phyloP scores from a whole-genome alignment of 2,329 filamentous ascomycete species.

The Paracoccidioides brasiliensis region DNA sequence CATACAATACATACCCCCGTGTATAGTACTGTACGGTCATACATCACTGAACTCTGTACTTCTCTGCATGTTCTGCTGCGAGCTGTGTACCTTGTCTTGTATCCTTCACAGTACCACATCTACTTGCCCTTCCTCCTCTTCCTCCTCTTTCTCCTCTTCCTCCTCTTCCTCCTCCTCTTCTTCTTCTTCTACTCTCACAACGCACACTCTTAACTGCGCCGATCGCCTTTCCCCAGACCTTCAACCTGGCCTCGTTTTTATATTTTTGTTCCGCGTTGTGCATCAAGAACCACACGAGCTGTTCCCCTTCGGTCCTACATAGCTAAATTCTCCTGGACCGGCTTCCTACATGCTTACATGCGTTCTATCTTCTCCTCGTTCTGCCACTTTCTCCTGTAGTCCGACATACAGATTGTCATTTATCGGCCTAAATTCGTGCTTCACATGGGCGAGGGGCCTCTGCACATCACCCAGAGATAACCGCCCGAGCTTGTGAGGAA shows the following conservation, averaged over 20 bases:
- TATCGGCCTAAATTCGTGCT: background rate
- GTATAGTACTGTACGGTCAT: too few relatives aligned
- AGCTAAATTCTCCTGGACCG: background rate
- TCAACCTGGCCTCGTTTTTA: conserved; percentile 3
- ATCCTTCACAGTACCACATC: background rate
- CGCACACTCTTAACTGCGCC: conserved; percentile 2
- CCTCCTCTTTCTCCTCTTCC: background rate
- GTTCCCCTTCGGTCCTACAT: background rate
- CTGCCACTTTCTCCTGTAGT: background rate
- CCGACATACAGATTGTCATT: background rate
- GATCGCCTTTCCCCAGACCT: conserved; percentile 5
- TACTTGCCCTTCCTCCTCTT: background rate
- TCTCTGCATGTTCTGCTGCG: too few relatives aligned
- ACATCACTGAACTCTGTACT: too few relatives aligned
- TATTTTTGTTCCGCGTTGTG: conserved; percentile 1
- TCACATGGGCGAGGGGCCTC: background rate
- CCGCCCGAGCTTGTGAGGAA: background rate
- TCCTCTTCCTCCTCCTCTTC: background rate
- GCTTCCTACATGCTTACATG: background rate
- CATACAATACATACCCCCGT: too few relatives aligned
- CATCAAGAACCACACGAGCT: conserved; percentile 1
- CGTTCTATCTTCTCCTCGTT: background rate
- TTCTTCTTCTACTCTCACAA: background rate
- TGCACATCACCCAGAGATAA: background rate
- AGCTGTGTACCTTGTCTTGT: background rate